These are phyloP conservation scores for Ilyonectria sp. DNA, from an alignment of 2,329 filamentous ascomycete species.

Conservation along the genomic window DNA sequence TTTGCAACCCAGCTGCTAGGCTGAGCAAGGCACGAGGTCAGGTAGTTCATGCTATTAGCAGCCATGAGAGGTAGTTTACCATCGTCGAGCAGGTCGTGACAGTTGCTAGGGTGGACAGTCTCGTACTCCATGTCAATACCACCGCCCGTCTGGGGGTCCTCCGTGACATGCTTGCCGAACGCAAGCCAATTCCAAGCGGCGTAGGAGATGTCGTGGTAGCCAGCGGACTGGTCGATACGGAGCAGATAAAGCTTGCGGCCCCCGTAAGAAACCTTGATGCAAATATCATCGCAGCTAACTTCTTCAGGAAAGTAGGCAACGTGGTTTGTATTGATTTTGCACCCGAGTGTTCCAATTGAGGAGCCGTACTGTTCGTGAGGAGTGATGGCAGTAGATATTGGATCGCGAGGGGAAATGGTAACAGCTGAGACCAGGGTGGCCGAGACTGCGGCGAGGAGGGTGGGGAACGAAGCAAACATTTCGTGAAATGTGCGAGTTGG, in stretches of 20 bases:
- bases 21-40: slow-evolving; percentile 62
- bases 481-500: slow-evolving; percentile 20
- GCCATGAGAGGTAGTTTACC: slow-evolving; percentile 69
- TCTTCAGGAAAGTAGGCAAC: slow-evolving; percentile 72
- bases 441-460: slow-evolving; percentile 45
- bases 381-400: slow-evolving; percentile 58
- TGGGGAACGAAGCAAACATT: slow-evolving; percentile 51
- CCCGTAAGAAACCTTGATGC: slow-evolving; percentile 66
- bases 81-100: slow-evolving; percentile 64
- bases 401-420: slow-evolving; percentile 45
- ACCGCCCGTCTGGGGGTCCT: slow-evolving; percentile 64
- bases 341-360: slow-evolving; percentile 71
- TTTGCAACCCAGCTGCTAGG: slow-evolving; percentile 65
- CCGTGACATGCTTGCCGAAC: slow-evolving; percentile 64
- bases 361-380: slow-evolving; percentile 67
- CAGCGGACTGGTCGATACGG: slow-evolving; percentile 69
- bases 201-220: slow-evolving; percentile 73
- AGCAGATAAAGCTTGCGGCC: slow-evolving; percentile 70
- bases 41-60: slow-evolving; percentile 70
- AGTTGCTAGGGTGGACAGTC: slow-evolving; percentile 63
- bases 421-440: too few species aligned
- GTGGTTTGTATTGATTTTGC: slow-evolving; percentile 73
- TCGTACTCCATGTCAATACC: slow-evolving; percentile 67
- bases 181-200: slow-evolving; percentile 74
- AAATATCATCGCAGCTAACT: slow-evolving; percentile 70